phyloP scores from a whole-genome alignment of 306 rosid genomes.

The Inga leiocalycina region DNA sequence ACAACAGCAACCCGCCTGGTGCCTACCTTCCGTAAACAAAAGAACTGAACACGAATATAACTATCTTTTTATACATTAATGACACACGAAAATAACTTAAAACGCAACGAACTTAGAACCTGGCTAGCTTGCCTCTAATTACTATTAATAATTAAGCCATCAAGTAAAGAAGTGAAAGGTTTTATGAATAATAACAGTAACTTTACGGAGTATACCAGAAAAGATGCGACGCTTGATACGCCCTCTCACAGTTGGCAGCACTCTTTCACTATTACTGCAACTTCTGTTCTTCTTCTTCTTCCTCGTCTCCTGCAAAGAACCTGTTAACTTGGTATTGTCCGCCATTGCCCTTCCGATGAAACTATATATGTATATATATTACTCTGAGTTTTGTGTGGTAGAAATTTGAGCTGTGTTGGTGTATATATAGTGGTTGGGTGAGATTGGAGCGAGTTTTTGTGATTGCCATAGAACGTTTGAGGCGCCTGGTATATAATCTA shows the following conservation, averaged over 20 bases:
- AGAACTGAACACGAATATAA: neutral
- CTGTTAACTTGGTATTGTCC: neutral
- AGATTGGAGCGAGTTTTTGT: neutral
- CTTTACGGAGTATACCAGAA: neutral
- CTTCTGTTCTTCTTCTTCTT: neutral
- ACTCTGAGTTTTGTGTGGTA: neutral
- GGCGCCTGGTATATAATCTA: neutral
- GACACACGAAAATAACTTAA: neutral
- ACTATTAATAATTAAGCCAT: neutral
- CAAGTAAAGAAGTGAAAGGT: neutral
- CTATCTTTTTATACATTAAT: too few species aligned
- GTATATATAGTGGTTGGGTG: constrained; percentile 8
- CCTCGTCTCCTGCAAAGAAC: neutral
- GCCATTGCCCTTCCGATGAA: constrained; percentile 5
- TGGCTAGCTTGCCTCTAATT: too few species aligned
- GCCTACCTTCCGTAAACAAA: neutral
- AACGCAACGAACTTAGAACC: neutral
- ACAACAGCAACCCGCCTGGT: neutral
- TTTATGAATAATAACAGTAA: neutral
- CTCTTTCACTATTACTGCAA: neutral
- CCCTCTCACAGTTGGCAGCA: constrained; percentile 32
- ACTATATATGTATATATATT: too few species aligned
- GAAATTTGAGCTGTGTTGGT: neutral
- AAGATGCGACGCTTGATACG: constrained; percentile 35
- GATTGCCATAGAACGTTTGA: neutral